These are phyloP conservation scores for Gymnopus androsaceus DNA, from an alignment of 1,284 basidiomycete species.

Conservation along the genomic window DNA sequence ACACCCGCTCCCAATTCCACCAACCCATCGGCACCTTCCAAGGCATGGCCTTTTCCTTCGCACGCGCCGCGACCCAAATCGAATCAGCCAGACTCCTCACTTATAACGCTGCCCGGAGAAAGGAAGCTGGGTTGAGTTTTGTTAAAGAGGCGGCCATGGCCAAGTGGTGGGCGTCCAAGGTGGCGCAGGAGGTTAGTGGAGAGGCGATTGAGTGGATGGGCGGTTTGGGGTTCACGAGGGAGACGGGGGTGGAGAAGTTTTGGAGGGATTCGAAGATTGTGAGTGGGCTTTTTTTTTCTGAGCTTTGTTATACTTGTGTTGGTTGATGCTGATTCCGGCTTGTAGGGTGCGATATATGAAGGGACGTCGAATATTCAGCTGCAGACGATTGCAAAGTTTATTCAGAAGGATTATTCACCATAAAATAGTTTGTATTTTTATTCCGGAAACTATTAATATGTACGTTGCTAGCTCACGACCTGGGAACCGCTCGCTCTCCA, in stretches of 20 bases:
- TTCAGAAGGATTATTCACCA: conserved; percentile 71
- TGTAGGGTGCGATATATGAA: conserved; percentile 88
- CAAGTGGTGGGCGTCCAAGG: conserved; percentile 86
- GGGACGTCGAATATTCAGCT: conserved; percentile 97
- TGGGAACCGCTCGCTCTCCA: too few relatives aligned
- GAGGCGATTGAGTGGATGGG: conserved; percentile 97
- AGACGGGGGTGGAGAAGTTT: conserved; percentile 82
- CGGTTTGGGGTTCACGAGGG: conserved; percentile 79
- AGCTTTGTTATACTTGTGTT: conserved; percentile 5
- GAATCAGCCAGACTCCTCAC: conserved; percentile 92
- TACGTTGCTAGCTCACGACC: too few relatives aligned
- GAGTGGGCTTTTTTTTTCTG: conserved; percentile 28
- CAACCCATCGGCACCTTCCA: conserved; percentile 92
- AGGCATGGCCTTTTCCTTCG: conserved; percentile 95
- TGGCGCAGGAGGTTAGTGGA: conserved; percentile 89
- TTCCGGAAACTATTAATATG: too few relatives aligned
- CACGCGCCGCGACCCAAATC: conserved; percentile 85
- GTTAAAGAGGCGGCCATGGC: conserved; percentile 97
- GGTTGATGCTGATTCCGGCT: not conserved
- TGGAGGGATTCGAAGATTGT: conserved; percentile 89
- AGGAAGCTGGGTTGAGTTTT: conserved; percentile 89
- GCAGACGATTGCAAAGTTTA: conserved; percentile 92
- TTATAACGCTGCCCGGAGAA: conserved; percentile 93
- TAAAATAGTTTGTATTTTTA: too few relatives aligned
- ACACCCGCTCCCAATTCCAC: conserved; percentile 92